phyloP scores from a whole-genome alignment of 129 eudicot genomes.

The Ambrosia artemisiifolia region DNA sequence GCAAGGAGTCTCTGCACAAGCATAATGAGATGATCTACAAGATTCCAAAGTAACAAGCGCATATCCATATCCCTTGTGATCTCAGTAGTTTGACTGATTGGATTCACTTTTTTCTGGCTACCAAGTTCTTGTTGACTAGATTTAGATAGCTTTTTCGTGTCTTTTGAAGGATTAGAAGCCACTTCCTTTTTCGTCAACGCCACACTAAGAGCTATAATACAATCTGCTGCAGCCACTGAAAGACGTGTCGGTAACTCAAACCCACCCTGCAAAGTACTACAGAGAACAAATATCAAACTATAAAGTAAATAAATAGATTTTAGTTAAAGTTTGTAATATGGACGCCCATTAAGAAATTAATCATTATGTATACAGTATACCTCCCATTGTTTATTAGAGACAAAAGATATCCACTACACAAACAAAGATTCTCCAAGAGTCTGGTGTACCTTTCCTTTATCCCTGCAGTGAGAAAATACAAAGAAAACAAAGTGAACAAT shows the following conservation, averaged over 20 bases:
- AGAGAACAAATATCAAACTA: conserved; percentile 10
- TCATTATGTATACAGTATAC: conserved; percentile 42
- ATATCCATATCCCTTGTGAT: conserved; percentile 39
- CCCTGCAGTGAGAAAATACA: conserved; percentile 41
- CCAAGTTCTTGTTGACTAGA: conserved; percentile 26
- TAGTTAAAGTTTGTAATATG: background rate
- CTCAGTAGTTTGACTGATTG: conserved; percentile 44
- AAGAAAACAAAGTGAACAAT: background rate
- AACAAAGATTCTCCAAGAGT: conserved; percentile 49
- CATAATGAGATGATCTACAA: conserved; percentile 55
- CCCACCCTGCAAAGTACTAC: conserved; percentile 71
- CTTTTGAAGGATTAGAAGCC: conserved; percentile 33
- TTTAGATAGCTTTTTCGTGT: conserved; percentile 36
- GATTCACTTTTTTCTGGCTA: conserved; percentile 30
- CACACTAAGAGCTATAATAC: conserved; percentile 52
- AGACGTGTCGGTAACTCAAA: conserved; percentile 98
- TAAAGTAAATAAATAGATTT: background rate
- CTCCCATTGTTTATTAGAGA: conserved; percentile 57
- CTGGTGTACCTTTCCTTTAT: conserved; percentile 47
- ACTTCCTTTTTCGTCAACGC: conserved; percentile 50
- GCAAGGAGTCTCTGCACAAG: conserved; percentile 65
- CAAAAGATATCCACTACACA: conserved; percentile 44
- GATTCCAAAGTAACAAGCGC: conserved; percentile 64
- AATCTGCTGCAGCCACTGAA: conserved; percentile 84
- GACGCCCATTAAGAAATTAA: background rate